Base-by-base conservation (phyloP, 331 rosid species). In the Arachis monticola region DNA sequence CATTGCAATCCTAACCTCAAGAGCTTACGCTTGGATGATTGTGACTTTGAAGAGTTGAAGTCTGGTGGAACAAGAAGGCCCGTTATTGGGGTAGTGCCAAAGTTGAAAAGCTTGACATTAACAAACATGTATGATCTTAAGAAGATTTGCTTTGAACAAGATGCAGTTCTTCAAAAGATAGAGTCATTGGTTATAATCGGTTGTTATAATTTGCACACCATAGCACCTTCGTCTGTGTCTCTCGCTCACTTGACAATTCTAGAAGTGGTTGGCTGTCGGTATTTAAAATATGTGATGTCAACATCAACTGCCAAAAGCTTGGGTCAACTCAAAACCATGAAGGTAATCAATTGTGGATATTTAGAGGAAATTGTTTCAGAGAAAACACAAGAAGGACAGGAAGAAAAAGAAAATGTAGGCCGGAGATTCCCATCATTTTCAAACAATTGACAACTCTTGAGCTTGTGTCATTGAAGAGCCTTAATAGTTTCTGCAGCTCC, bases 321-420 rank as follows among this genome's bases (percentile, higher is more conserved):
- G 73, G 72, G 7, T 42, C 82, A 66, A 31, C 85, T 81, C 6
- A 17, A 6, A 31, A 66, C 44, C 6, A 50, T 77, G 74, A 78
- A 48, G 69, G 46, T 77, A 2, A 45, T 10, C 38, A 1, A 7
- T 2, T 82, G 85, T 55, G 0, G 0, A 5, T 6, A 17, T 5
- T 2, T 77, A 12, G 12, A 9, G 40, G 52, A 73, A 57, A 63
- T 82, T 61, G 40, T 82, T n/a, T 30, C 69, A 8, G 4, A 48
- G 2, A 1, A 51, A 11, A 5, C n/a, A 10, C 9, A 4, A n/a
- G 12, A 51, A 11, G 5, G 3, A 10, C 9, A 4, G 8, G 1
- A 44, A 35, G 40, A 3, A 35, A 35, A 35, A 3, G 38, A 38
- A 30, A 27, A 7, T 56, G 47, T 2, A 57, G 4, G 47, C 47